A percentile compares a stretch with the other conserved stretches of the same genome.
phyloP scores from a whole-genome alignment of 1,139 yeast genomes.

The Lodderomyces elongisporus region DNA sequence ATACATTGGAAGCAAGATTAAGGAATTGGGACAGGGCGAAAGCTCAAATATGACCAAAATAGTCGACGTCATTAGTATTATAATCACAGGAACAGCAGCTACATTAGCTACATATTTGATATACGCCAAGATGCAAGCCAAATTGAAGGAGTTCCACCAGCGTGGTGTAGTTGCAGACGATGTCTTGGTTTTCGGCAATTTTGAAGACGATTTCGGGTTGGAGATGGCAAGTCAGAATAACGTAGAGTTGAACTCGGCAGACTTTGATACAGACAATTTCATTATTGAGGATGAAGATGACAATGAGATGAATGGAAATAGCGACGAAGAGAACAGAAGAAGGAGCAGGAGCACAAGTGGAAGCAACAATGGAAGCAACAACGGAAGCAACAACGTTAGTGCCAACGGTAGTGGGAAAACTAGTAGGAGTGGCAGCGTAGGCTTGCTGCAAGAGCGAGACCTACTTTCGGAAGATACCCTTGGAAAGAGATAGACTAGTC shows the following conservation, averaged over 20 bases:
- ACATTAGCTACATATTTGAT: constrained; percentile 64
- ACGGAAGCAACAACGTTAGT: no score
- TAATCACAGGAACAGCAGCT: constrained; percentile 55
- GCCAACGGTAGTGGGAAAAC: no score
- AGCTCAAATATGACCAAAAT: constrained; percentile 49
- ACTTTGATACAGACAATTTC: constrained; percentile 34
- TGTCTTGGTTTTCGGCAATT: constrained; percentile 38
- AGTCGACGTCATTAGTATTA: constrained; percentile 60
- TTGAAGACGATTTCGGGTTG: constrained; percentile 30
- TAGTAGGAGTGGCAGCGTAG: no score
- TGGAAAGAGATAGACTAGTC: no score
- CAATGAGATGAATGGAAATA: not conserved
- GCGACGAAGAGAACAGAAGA: not conserved
- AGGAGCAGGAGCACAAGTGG: no score
- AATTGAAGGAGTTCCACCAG: constrained; percentile 29
- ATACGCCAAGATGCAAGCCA: constrained; percentile 54
- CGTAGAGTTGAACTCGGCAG: constrained; percentile 31
- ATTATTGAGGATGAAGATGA: constrained; percentile 26
- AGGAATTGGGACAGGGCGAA: constrained; percentile 57
- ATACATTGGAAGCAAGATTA: constrained; percentile 75
- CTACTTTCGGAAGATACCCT: no score
- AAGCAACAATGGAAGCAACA: no score
- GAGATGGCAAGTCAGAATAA: constrained; percentile 20
- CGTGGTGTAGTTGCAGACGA: constrained; percentile 20
- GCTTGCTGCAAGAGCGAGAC: no score